Conservation (phyloP, 768 basidiomycete species). For the Scleroderma bovista region DNA sequence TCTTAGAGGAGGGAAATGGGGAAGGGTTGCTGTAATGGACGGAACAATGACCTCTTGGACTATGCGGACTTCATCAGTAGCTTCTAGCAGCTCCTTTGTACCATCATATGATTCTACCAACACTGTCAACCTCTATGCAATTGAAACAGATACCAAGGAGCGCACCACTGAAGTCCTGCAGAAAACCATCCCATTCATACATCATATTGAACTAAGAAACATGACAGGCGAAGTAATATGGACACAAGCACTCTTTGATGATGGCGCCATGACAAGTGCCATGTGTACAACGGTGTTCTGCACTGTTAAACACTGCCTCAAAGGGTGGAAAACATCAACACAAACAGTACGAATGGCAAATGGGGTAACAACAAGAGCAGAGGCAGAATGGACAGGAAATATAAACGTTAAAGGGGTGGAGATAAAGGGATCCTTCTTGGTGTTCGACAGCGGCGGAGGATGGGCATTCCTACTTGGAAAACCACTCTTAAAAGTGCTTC, state of each 20-base stretch:
- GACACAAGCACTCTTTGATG: not conserved
- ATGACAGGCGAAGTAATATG: not conserved
- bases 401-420: not conserved
- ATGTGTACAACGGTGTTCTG: not conserved
- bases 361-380: not conserved
- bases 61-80: no score
- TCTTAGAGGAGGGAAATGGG: not conserved
- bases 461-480: conserved; percentile 28
- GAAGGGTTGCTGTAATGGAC: not conserved
- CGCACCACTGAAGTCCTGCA: no score
- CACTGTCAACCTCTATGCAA: no score
- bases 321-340: not conserved
- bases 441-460: conserved; percentile 4
- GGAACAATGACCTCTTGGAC: not conserved
- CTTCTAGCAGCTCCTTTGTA: no score
- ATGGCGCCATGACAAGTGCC: not conserved
- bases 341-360: not conserved
- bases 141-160: not conserved
- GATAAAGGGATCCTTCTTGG: not conserved
- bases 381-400: not conserved
- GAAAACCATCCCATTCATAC: not conserved
- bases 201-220: not conserved
- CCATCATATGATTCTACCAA: no score
- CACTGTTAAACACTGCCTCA: not conserved
- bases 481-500: conserved; percentile 16